These are phyloP conservation scores for Epichloe brachyelytri DNA, from an alignment of 2,329 filamentous ascomycete species.

Conservation along the genomic window DNA sequence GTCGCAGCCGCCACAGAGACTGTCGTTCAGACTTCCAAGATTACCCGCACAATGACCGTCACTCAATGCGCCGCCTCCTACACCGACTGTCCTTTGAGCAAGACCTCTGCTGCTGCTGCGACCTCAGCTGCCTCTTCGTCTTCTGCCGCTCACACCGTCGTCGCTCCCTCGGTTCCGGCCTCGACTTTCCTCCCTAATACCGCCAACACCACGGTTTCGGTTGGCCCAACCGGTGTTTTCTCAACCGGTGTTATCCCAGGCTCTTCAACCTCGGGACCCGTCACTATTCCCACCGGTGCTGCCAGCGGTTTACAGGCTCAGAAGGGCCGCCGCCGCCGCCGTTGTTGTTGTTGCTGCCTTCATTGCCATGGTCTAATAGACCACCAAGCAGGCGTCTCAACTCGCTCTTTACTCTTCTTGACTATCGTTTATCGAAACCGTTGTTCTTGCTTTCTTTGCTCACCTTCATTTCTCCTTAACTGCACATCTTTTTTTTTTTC, in stretches of 20 bases:
- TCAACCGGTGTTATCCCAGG: background rate
- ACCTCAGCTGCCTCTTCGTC: constrained; percentile 13
- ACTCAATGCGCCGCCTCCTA: constrained; percentile 32
- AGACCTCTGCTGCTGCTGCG: constrained; percentile 11
- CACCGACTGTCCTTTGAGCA: constrained; percentile 28
- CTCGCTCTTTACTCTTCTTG: background rate
- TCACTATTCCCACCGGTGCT: constrained; percentile 15
- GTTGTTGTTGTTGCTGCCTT: constrained; percentile 24
- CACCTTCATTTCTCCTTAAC: background rate
- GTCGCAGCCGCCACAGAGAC: constrained; percentile 25
- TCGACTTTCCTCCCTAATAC: background rate
- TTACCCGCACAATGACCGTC: constrained; percentile 31
- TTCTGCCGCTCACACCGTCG: constrained; percentile 9
- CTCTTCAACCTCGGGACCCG: constrained; percentile 10
- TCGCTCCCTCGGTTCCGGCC: background rate
- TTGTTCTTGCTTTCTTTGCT: background rate
- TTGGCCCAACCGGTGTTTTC: constrained; percentile 10
- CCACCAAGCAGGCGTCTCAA: background rate
- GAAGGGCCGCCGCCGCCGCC: constrained; percentile 25
- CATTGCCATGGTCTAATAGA: constrained; percentile 24
- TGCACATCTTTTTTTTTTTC: background rate
- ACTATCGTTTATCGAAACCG: background rate
- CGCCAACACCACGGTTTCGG: constrained; percentile 13
- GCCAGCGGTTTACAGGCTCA: constrained; percentile 25
- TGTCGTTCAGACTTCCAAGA: constrained; percentile 30